These are phyloP conservation scores for Wickerhamomyces mucosus DNA, from an alignment of 805 yeast genomes.

Conservation along the genomic window DNA sequence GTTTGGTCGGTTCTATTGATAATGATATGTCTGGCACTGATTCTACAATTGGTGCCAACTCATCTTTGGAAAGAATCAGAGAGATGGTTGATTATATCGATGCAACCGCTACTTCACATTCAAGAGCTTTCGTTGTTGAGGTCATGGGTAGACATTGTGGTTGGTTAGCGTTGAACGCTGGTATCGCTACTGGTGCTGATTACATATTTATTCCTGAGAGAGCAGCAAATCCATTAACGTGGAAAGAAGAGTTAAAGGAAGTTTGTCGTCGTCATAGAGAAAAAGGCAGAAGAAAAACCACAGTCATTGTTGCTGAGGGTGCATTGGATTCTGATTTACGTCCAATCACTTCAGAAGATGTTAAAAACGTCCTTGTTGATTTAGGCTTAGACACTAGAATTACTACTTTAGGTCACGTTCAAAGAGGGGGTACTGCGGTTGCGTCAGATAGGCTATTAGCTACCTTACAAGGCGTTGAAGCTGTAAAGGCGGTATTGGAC, in stretches of 20 bases:
- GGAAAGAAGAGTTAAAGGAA: conserved; percentile 61
- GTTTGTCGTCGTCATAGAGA: conserved; percentile 56
- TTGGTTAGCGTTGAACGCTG: conserved; percentile 78
- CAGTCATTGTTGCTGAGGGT: conserved; percentile 78
- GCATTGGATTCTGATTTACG: conserved; percentile 62
- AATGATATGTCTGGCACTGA: conserved; percentile 82
- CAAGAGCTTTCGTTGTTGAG: conserved; percentile 76
- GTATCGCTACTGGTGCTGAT: conserved; percentile 73
- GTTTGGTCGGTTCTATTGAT: conserved; percentile 76
- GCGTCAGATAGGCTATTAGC: conserved; percentile 67
- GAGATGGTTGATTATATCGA: conserved; percentile 73
- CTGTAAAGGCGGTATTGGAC: conserved; percentile 66
- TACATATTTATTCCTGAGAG: conserved; percentile 73
- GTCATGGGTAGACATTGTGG: conserved; percentile 91
- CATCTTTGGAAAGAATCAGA: conserved; percentile 68
- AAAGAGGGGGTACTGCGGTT: conserved; percentile 77
- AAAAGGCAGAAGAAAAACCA: conserved; percentile 70
- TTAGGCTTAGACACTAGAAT: conserved; percentile 70
- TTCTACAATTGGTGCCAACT: conserved; percentile 73
- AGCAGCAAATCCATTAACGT: conserved; percentile 52
- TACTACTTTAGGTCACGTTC: conserved; percentile 73
- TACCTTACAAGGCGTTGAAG: conserved; percentile 76
- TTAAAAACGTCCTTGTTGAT: conserved; percentile 52
- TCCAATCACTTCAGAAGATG: conserved; percentile 58
- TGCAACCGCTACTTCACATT: conserved; percentile 77